Evolutionary conservation across 2,329 filamentous ascomycete species (phyloP).

Genomic region (Chalara sp.): DNA sequence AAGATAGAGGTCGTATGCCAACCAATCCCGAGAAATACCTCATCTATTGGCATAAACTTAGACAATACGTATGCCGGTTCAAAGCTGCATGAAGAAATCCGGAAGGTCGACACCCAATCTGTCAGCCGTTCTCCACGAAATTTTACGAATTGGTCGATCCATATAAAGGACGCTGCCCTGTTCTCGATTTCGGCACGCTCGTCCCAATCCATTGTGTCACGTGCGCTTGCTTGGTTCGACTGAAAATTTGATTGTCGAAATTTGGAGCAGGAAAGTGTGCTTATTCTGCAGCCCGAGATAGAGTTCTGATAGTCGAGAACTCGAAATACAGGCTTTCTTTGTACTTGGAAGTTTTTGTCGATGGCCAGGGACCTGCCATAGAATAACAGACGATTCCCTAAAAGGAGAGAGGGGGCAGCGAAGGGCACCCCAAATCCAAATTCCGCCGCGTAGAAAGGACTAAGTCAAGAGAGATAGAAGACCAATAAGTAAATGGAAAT

Average conservation of each 20-base stretch:
- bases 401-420: not conserved
- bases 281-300: not conserved
- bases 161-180: not conserved
- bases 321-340: not conserved
- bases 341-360: not conserved
- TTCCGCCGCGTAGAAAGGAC: not conserved
- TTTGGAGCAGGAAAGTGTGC: not conserved
- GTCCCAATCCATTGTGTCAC: not conserved
- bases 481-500: not conserved
- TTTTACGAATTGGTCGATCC: conserved; percentile 1
- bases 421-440: not conserved
- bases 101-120: not conserved
- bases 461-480: not conserved
- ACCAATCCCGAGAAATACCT: too few relatives aligned
- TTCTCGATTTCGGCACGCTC: conserved; percentile 1
- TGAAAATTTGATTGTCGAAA: conserved; percentile 1
- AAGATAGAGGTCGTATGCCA: too few relatives aligned
- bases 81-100: too few relatives aligned
- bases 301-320: not conserved
- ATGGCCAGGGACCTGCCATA: not conserved
- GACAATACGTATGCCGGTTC: too few relatives aligned
- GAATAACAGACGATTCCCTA: not conserved
- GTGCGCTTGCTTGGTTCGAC: not conserved
- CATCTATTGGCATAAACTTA: too few relatives aligned
- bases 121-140: not conserved